phyloP scores from a whole-genome alignment of 139 green algal genomes.

The Zygnema circumcarinatum region DNA sequence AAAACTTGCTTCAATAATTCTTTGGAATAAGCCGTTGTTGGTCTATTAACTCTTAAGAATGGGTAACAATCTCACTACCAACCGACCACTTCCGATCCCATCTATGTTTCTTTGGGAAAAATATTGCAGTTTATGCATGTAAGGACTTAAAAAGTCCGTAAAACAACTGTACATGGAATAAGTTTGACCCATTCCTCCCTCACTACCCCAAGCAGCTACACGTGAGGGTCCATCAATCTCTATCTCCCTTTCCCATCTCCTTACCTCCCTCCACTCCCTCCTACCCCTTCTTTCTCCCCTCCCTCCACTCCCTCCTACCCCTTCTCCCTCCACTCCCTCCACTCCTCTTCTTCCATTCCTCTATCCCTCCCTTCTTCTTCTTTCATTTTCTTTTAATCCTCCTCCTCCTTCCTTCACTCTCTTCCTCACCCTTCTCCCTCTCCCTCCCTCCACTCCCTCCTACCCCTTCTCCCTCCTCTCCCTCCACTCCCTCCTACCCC shows the following conservation, averaged over 20 bases:
- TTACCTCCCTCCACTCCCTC: too few relatives aligned
- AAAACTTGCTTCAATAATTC: conserved; percentile 10
- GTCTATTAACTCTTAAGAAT: conserved; percentile 12
- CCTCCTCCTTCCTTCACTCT: neutral
- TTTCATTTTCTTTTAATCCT: neutral
- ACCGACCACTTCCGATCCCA: too few relatives aligned
- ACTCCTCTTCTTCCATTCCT: neutral
- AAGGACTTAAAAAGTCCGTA: too few relatives aligned
- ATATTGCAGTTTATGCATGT: too few relatives aligned
- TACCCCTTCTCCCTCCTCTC: neutral
- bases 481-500: neutral
- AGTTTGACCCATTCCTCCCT: too few relatives aligned
- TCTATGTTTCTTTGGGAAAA: too few relatives aligned
- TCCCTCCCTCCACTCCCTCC: neutral
- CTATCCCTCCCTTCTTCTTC: neutral
- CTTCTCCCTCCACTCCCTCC: neutral
- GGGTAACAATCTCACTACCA: too few relatives aligned
- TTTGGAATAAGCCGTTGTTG: neutral
- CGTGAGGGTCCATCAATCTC: too few relatives aligned
- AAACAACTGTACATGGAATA: too few relatives aligned
- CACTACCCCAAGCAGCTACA: too few relatives aligned
- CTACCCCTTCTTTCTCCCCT: too few relatives aligned
- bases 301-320: neutral
- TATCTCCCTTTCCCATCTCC: too few relatives aligned
- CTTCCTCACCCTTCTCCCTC: neutral